A percentile compares a stretch with the other conserved stretches of the same genome.
These are phyloP conservation scores for Cordyceps farinosa DNA, from an alignment of 2,329 filamentous ascomycete species.

Conservation along the genomic window DNA sequence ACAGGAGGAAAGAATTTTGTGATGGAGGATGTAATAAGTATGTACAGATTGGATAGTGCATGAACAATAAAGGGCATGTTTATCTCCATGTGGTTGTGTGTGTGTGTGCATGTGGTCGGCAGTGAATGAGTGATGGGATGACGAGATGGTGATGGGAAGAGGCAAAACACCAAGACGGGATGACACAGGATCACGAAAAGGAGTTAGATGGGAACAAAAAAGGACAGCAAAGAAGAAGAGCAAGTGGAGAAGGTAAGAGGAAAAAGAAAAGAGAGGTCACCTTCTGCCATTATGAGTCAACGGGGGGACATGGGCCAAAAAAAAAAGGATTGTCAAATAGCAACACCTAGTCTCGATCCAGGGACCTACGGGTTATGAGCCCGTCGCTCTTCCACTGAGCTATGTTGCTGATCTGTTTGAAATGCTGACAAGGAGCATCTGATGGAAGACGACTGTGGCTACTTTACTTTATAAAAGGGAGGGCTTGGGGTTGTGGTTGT, in stretches of 20 bases:
- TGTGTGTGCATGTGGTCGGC: not conserved
- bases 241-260: not conserved
- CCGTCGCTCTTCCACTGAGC: slow-evolving; percentile 19
- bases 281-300: not conserved
- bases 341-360: slow-evolving; percentile 20
- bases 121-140: not conserved
- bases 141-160: not conserved
- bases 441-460: not conserved
- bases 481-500: too few relatives aligned
- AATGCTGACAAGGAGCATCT: not conserved
- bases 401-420: slow-evolving; percentile 16
- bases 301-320: not conserved
- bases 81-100: not conserved
- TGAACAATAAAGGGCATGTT: not conserved
- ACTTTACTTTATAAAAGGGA: too few relatives aligned
- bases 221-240: not conserved
- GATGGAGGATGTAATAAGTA: not conserved
- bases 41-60: slow-evolving; percentile 4
- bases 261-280: not conserved
- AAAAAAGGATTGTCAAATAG: not conserved
- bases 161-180: not conserved
- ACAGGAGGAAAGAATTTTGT: not conserved
- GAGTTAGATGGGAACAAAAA: not conserved
- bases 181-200: not conserved
- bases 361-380: slow-evolving; percentile 19